phyloP scores from a whole-genome alignment of 441 rosid genomes.

The Mallotus japonicus region DNA sequence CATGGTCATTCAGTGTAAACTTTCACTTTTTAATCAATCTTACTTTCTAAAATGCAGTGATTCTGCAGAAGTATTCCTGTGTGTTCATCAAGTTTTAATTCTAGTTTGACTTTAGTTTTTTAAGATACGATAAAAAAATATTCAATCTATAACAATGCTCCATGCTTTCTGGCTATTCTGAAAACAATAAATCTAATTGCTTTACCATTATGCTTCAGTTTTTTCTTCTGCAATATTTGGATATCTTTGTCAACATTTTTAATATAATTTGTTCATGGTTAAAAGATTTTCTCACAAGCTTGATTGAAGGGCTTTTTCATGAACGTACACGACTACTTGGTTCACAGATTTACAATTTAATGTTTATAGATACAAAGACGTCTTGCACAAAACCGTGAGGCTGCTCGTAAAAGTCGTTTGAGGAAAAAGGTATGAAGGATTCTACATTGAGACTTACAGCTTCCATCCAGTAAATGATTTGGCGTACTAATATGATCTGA shows the following conservation, averaged over 20 bases:
- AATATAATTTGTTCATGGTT: neutral
- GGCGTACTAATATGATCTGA: conserved; percentile 7
- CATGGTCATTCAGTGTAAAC: neutral
- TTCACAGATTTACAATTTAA: conserved; percentile 19
- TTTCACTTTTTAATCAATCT: neutral
- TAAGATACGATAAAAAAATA: neutral
- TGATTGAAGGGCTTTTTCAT: conserved; percentile 7
- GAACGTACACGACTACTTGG: conserved; percentile 9
- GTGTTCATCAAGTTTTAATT: conserved; percentile 1
- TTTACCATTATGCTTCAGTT: too few species aligned
- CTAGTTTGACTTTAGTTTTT: conserved; percentile 1
- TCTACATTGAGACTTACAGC: conserved; percentile 7
- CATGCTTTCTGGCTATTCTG: neutral
- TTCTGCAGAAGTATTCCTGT: neutral
- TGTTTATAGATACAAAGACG: conserved; percentile 73
- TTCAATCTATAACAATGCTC: neutral
- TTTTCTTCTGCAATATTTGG: too few species aligned
- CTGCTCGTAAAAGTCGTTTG: conserved; percentile 95
- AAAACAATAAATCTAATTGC: neutral
- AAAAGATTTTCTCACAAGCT: neutral
- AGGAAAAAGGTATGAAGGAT: conserved; percentile 77
- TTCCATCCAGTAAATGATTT: conserved; percentile 12
- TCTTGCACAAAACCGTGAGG: conserved; percentile 96
- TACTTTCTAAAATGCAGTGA: neutral
- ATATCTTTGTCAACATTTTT: neutral